Evolutionary conservation across 2,329 filamentous ascomycete species (phyloP).

Genomic region (Sordariomycetes sp.): DNA sequence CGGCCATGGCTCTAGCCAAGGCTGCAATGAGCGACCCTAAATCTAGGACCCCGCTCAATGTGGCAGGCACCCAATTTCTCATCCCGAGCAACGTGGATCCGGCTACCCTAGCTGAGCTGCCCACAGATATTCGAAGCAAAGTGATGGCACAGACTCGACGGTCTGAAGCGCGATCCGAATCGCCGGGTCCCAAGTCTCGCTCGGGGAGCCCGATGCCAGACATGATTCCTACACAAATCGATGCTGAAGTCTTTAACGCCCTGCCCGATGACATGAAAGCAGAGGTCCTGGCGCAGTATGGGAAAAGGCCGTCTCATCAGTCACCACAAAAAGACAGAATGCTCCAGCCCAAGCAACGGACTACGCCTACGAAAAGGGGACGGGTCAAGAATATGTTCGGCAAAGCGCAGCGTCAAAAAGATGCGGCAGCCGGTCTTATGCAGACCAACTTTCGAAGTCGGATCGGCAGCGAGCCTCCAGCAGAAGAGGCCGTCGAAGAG

Average conservation of each 20-base stretch:
- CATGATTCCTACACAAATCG: constrained; percentile 66
- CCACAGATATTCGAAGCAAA: constrained; percentile 70
- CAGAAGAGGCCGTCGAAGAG: constrained; percentile 30
- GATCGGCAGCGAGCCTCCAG: constrained; percentile 14
- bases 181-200: constrained; percentile 18
- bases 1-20: constrained; percentile 41
- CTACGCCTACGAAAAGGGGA: constrained; percentile 59
- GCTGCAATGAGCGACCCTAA: constrained; percentile 40
- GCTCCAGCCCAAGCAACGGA: constrained; percentile 40
- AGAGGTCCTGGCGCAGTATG: constrained; percentile 71
- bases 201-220: constrained; percentile 29
- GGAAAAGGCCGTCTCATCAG: constrained; percentile 30
- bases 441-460: constrained; percentile 65
- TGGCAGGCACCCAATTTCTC: constrained; percentile 83
- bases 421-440: constrained; percentile 50
- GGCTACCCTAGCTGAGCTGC: constrained; percentile 73
- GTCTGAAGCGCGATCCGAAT: constrained; percentile 13
- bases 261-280: constrained; percentile 79
- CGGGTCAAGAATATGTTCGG: constrained; percentile 28
- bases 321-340: constrained; percentile 49
- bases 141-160: constrained; percentile 50
- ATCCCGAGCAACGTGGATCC: constrained; percentile 78
- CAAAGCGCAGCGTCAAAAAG: constrained; percentile 40
- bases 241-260: constrained; percentile 73
- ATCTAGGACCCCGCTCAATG: constrained; percentile 63